Evolutionary conservation across 768 basidiomycete species (phyloP), one percentile per base, ranked within the genome.

Genomic region (Roridomyces roridus): DNA sequence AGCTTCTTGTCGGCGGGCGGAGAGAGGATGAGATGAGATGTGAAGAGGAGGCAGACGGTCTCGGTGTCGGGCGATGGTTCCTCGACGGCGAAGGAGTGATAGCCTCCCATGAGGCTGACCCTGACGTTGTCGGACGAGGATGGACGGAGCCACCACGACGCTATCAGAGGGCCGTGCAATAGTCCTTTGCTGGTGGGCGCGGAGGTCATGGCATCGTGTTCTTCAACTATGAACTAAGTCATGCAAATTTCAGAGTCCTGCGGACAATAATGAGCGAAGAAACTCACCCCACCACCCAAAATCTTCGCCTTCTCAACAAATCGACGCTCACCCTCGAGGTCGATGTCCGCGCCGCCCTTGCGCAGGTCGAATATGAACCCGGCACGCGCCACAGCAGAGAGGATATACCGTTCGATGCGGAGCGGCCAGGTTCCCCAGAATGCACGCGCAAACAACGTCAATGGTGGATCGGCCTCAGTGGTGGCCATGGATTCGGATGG

Each of bases 211-310:
- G 17, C 8, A 39, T 48, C 54, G 43, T 57, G 48, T 12, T 42
- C 55, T 21, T 57, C 55, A 5, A 57, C 55, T 20, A 50, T 26
- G 18, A 57, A 57, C 55, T 57, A 20, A n/a, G n/a, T n/a, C 2
- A 2, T 14, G 28, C 14, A 7, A 24, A 24, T 17, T 18, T 34
- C 31, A 8, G 7, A 34, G 18, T 21, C 21, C 6, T 21, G 6
- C 36, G 11, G 15, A 24, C 11, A 18, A 23, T 23, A 29, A 46
- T 34, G 11, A 11, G 40, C 9, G 20, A 20, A 8, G 43, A 44
- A 26, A 41, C 55, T 7, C 14, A 56, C 55, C 40, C 48, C 24
- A 4, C 55, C 55, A 17, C 41, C 46, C 25, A 57, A 24, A 3
- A 57, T 40, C 2, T 14, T n/a, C 6, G 55, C 42, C 2, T 8